Evolutionary conservation across 345 rosid genomes (phyloP).

Genomic region (Moricandia moricandioides): DNA sequence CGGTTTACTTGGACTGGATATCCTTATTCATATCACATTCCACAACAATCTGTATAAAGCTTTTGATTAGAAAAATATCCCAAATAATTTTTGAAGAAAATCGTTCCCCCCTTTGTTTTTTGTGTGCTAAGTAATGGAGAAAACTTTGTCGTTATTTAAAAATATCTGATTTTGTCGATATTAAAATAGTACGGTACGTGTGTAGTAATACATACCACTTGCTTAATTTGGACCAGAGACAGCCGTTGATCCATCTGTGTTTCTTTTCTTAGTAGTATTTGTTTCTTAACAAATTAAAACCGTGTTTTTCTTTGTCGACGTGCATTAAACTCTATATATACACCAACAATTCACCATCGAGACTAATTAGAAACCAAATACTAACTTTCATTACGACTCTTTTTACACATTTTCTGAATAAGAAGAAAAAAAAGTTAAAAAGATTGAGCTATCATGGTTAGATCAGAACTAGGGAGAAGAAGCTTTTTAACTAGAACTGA

Average conservation of each 20-base stretch:
- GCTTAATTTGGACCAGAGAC: slow-evolving; percentile 16
- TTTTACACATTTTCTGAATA: slow-evolving; percentile 15
- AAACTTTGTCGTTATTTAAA: slow-evolving; percentile 7
- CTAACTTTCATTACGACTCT: slow-evolving; percentile 8
- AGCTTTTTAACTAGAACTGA: slow-evolving; percentile 31
- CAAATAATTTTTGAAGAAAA: too few species aligned
- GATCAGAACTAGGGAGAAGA: slow-evolving; percentile 30
- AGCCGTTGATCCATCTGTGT: slow-evolving; percentile 25
- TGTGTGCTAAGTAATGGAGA: slow-evolving; percentile 8
- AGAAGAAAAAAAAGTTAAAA: background rate
- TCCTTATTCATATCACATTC: too few species aligned
- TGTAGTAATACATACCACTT: slow-evolving; percentile 24
- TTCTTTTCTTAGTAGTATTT: background rate
- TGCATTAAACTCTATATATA: slow-evolving; percentile 22
- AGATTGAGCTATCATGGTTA: slow-evolving; percentile 21
- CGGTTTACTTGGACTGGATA: too few species aligned
- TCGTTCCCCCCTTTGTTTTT: background rate
- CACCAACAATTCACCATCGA: slow-evolving; percentile 4
- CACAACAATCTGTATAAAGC: background rate
- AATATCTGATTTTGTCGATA: slow-evolving; percentile 19
- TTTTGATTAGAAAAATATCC: too few species aligned
- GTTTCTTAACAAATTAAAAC: slow-evolving; percentile 5
- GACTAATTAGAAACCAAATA: slow-evolving; percentile 2
- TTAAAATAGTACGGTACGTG: slow-evolving; percentile 22
- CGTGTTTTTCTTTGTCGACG: slow-evolving; percentile 23